A percentile compares a stretch with the other conserved stretches of the same genome.
phyloP scores from a whole-genome alignment of 73 alveolate genomes.

The Tetrahymena malaccensis region DNA sequence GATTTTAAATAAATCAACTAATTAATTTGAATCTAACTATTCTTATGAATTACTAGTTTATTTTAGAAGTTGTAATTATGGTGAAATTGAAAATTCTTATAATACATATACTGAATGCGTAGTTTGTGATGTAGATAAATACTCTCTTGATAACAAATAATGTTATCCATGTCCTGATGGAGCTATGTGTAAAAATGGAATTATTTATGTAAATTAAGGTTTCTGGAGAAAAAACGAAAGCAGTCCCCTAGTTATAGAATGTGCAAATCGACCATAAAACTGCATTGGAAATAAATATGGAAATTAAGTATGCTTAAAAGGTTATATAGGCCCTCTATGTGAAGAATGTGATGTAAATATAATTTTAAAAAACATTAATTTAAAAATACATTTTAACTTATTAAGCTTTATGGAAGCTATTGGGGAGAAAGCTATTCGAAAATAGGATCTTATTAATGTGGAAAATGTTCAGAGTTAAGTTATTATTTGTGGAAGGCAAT shows the following conservation, averaged over 20 bases:
- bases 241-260: conserved; percentile 20
- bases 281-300: conserved; percentile 23
- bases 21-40: neutral
- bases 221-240: conserved; percentile 41
- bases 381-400: neutral
- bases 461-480: neutral
- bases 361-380: neutral
- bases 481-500: neutral
- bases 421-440: neutral
- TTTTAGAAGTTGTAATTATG: neutral
- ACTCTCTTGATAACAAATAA: neutral
- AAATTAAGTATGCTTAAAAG: neutral
- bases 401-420: neutral
- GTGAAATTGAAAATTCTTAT: neutral
- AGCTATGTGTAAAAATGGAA: conserved; percentile 33
- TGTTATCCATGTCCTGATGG: conserved; percentile 23
- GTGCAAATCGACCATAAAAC: neutral
- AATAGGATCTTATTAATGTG: neutral
- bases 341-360: conserved; percentile 18
- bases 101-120: neutral
- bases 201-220: conserved; percentile 8
- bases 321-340: conserved; percentile 29
- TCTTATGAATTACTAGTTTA: neutral
- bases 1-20: neutral
- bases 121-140: conserved; percentile 9